These are phyloP conservation scores for Phytopythium kandeliae DNA, from an alignment of 352 stramenopile genomes.

Conservation along the genomic window DNA sequence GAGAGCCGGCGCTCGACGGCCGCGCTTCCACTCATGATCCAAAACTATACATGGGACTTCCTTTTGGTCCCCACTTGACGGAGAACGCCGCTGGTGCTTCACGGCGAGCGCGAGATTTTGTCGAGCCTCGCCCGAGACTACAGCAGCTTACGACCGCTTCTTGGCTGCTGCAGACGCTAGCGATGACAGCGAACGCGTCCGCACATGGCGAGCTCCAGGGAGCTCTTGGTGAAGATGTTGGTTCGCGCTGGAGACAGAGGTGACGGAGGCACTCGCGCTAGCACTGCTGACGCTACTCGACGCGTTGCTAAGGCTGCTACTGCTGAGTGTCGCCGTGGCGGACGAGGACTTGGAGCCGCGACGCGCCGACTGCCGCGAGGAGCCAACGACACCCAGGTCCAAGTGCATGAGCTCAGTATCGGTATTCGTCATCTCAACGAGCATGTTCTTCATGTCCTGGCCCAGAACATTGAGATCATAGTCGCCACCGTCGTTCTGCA, in stretches of 20 bases:
- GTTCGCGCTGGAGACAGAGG: neutral
- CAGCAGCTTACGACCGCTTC: constrained; percentile 1
- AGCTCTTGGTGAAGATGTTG: constrained; percentile 1
- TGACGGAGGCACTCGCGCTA: constrained; percentile 8
- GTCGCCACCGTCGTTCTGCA: constrained; percentile 62
- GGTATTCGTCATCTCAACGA: constrained; percentile 80
- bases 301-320: constrained; percentile 8
- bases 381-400: constrained; percentile 49
- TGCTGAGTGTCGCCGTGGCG: constrained; percentile 20
- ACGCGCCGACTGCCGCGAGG: constrained; percentile 24
- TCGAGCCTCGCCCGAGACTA: too few relatives aligned
- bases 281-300: constrained; percentile 5
- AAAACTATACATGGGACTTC: constrained; percentile 2
- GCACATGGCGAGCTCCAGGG: constrained; percentile 7
- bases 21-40: neutral
- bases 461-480: constrained; percentile 72
- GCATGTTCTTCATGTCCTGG: constrained; percentile 59
- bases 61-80: neutral
- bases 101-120: neutral
- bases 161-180: constrained; percentile 1
- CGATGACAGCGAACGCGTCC: constrained; percentile 30
- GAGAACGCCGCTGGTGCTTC: neutral
- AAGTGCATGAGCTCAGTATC: constrained; percentile 83
- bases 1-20: neutral
- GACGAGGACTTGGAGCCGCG: constrained; percentile 20